phyloP scores from a whole-genome alignment of 164 flowering plant genomes.

The Kingdonia uniflora region DNA sequence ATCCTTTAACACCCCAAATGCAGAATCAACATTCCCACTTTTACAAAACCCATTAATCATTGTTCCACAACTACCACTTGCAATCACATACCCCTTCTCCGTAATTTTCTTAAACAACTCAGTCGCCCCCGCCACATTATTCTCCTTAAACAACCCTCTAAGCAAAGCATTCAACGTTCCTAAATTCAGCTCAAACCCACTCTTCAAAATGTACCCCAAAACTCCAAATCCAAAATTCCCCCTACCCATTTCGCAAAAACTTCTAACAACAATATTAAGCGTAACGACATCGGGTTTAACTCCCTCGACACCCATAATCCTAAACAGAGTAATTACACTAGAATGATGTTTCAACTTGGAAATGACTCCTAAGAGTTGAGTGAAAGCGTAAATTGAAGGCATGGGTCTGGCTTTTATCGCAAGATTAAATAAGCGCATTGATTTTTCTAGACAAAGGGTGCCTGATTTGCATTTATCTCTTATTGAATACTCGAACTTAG shows the following conservation, averaged over 20 bases:
- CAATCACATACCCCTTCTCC: neutral
- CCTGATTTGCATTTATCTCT: too few species aligned
- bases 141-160: neutral
- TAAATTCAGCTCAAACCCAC: neutral
- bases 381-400: too few species aligned
- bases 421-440: too few species aligned
- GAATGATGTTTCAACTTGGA: neutral
- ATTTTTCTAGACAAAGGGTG: too few species aligned
- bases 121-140: neutral
- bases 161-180: neutral
- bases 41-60: slow-evolving; percentile 1
- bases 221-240: neutral
- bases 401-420: too few species aligned
- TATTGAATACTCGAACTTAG: too few species aligned
- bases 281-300: neutral
- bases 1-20: too few species aligned
- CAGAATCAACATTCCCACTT: too few species aligned
- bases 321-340: neutral
- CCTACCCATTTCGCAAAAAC: slow-evolving; percentile 1
- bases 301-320: neutral
- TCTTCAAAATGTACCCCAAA: neutral
- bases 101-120: neutral
- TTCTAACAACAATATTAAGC: neutral
- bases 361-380: neutral
- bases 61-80: neutral